Evolutionary conservation across 768 basidiomycete species (phyloP).

Genomic region (Podaxis pistillaris): DNA sequence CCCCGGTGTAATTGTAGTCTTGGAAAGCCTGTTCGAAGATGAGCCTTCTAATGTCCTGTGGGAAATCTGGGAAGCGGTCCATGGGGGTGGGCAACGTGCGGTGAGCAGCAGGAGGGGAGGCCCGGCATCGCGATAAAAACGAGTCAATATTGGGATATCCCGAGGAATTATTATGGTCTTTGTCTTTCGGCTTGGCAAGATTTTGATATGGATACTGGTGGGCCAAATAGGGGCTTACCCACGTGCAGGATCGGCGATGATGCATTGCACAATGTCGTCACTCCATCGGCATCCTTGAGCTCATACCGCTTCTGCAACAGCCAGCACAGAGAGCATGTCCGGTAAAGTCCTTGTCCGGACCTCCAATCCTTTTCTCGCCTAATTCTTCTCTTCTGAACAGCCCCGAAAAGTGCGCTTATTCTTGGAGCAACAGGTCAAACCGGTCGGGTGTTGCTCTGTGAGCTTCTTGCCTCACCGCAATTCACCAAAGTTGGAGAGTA

Average conservation of each 20-base stretch:
- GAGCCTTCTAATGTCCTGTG: not conserved
- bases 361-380: not conserved
- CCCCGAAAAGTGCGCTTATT: conserved; percentile 57
- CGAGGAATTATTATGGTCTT: not conserved
- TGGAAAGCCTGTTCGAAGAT: conserved; percentile 1
- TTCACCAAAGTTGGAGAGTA: conserved; percentile 66
- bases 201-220: not conserved
- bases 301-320: no score
- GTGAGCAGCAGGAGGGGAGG: not conserved
- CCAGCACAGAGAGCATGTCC: not conserved
- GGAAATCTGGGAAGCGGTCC: conserved; percentile 1
- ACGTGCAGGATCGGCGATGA: not conserved
- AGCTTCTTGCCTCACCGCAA: conserved; percentile 56
- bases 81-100: not conserved
- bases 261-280: not conserved
- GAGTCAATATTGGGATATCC: not conserved
- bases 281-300: not conserved
- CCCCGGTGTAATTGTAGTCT: conserved; percentile 1
- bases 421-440: conserved; percentile 74
- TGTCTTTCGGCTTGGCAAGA: not conserved
- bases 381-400: not conserved
- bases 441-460: conserved; percentile 58
- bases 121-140: not conserved
- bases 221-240: not conserved
- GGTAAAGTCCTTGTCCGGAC: not conserved